These are phyloP conservation scores for Penicillium corylophilum DNA, from an alignment of 2,329 filamentous ascomycete species.

Conservation along the genomic window DNA sequence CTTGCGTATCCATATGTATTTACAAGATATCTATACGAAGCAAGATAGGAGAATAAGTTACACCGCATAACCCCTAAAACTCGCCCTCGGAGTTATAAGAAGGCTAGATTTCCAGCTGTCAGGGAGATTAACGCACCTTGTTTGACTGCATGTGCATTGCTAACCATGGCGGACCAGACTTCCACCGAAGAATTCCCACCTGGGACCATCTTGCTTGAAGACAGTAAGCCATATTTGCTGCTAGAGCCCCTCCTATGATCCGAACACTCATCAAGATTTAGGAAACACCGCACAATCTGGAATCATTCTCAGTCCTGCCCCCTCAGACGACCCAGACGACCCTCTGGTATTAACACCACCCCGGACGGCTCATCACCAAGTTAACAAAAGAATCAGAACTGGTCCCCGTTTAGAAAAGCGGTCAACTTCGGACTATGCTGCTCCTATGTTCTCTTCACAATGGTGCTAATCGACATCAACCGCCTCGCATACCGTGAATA, in stretches of 20 bases:
- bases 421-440: slow-evolving; percentile 11
- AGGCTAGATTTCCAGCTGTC: not conserved
- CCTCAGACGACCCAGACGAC: slow-evolving; percentile 2
- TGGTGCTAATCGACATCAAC: slow-evolving; percentile 9
- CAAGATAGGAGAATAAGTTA: not conserved
- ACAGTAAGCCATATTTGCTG: not conserved
- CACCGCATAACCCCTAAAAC: not conserved
- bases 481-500: not conserved
- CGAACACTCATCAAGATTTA: not conserved
- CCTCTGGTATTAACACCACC: not conserved
- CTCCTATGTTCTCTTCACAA: slow-evolving; percentile 11
- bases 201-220: not conserved
- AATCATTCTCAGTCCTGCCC: slow-evolving; percentile 1
- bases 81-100: not conserved
- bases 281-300: not conserved
- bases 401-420: slow-evolving; percentile 3
- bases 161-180: not conserved
- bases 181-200: not conserved
- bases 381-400: not conserved
- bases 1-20: not conserved
- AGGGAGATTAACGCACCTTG: not conserved
- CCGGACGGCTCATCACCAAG: not conserved
- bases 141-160: not conserved
- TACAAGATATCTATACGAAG: not conserved
- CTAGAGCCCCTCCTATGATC: not conserved